phyloP scores from a whole-genome alignment of 306 rosid species.

The Vigna hirtella region DNA sequence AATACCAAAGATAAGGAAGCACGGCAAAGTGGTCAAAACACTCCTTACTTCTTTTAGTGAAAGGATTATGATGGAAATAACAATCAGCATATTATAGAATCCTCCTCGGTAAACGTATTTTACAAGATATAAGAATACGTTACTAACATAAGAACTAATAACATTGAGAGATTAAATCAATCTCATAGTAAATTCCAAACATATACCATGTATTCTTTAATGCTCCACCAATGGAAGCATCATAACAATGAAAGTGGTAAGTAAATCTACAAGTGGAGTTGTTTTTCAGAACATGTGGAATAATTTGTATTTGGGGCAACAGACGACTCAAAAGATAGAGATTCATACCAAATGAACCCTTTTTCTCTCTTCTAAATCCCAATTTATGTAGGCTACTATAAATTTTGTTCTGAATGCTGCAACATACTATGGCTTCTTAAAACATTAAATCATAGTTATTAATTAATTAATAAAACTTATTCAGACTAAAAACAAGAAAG shows the following conservation, averaged over 20 bases:
- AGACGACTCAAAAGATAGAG: constrained; percentile 13
- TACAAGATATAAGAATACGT: constrained; percentile 17
- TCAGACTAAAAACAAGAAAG: constrained; percentile 4
- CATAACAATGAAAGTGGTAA: constrained; percentile 2
- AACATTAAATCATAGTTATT: not conserved
- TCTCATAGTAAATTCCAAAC: constrained; percentile 1
- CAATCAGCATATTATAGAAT: constrained; percentile 18
- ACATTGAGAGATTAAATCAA: constrained; percentile 13
- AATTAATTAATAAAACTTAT: constrained; percentile 6
- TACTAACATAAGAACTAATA: constrained; percentile 8
- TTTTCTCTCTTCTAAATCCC: not conserved
- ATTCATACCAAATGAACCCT: not conserved
- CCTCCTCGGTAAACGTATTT: constrained; percentile 20
- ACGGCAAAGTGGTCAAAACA: constrained; percentile 6
- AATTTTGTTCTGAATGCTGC: constrained; percentile 22
- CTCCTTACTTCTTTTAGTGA: constrained; percentile 15
- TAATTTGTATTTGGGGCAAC: not conserved
- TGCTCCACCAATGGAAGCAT: constrained; percentile 28
- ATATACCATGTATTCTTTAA: constrained; percentile 1
- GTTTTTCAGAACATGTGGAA: not conserved
- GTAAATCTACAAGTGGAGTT: constrained; percentile 1
- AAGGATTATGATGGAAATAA: constrained; percentile 14
- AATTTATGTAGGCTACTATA: constrained; percentile 3
- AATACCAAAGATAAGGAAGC: constrained; percentile 6
- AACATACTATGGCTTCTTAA: constrained; percentile 8